phyloP scores from a whole-genome alignment of 495 filamentous ascomycete genomes.

The Entonaema liquescens region DNA sequence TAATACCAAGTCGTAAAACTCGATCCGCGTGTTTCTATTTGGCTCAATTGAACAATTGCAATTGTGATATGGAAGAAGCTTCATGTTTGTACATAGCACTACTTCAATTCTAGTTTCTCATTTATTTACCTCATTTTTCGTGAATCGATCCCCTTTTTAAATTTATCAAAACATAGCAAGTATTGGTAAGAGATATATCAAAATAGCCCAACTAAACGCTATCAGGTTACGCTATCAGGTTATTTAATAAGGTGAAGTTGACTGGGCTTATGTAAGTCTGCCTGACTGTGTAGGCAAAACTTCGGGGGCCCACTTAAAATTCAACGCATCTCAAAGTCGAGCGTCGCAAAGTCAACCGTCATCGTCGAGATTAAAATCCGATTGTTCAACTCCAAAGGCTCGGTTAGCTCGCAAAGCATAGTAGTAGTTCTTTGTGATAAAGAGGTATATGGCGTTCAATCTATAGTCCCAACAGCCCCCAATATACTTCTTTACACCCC shows the following conservation, averaged over 20 bases:
- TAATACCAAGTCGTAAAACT: slow-evolving; percentile 29
- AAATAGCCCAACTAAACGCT: too few relatives aligned
- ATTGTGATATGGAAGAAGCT: background rate
- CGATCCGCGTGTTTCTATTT: background rate
- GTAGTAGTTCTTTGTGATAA: background rate
- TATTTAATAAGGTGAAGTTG: too few relatives aligned
- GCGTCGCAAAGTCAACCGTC: slow-evolving; percentile 1
- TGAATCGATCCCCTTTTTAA: too few relatives aligned
- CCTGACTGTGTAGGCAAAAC: background rate
- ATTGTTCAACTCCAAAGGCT: background rate
- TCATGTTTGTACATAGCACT: background rate
- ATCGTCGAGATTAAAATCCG: background rate
- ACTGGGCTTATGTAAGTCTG: too few relatives aligned
- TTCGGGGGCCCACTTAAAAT: background rate
- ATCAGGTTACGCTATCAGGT: too few relatives aligned
- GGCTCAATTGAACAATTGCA: background rate
- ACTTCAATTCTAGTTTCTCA: background rate
- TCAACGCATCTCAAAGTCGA: background rate
- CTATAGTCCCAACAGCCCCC: background rate
- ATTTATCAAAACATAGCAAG: too few relatives aligned
- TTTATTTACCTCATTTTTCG: too few relatives aligned
- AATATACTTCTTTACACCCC: background rate
- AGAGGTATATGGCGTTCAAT: background rate
- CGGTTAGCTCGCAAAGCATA: background rate
- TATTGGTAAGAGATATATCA: too few relatives aligned